phyloP scores from a whole-genome alignment of 2,329 filamentous ascomycete genomes.

The Fusarium xyrophilum region DNA sequence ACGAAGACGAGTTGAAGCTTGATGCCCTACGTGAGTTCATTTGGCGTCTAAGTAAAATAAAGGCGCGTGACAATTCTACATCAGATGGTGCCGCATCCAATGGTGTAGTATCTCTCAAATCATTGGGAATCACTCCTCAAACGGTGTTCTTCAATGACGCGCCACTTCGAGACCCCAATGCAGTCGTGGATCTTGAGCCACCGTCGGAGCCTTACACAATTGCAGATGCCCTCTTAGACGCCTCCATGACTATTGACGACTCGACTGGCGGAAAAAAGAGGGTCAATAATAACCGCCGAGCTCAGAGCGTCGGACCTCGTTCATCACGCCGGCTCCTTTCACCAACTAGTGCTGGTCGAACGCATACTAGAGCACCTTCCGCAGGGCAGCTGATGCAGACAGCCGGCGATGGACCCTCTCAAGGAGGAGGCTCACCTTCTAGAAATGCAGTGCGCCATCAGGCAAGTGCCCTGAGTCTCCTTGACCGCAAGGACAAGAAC shows the following conservation, averaged over 20 bases:
- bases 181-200: constrained; percentile 43
- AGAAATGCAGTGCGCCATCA: constrained; percentile 61
- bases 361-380: constrained; percentile 50
- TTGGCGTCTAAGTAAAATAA: constrained; percentile 81
- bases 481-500: constrained; percentile 65
- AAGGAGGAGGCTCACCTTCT: constrained; percentile 53
- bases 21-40: constrained; percentile 88
- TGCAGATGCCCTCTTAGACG: constrained; percentile 87
- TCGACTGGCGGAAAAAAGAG: constrained; percentile 61
- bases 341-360: constrained; percentile 44
- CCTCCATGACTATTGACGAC: constrained; percentile 85
- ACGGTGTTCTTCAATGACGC: constrained; percentile 92
- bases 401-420: constrained; percentile 48
- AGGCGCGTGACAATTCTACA: constrained; percentile 58
- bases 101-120: constrained; percentile 72
- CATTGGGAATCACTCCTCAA: constrained; percentile 79
- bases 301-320: constrained; percentile 47
- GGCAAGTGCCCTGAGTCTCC: constrained; percentile 64
- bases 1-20: constrained; percentile 89
- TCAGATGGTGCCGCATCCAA: constrained; percentile 45
- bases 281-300: constrained; percentile 59
- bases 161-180: constrained; percentile 55
- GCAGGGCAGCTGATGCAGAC: constrained; percentile 35
- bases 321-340: constrained; percentile 44
- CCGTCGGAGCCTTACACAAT: constrained; percentile 72